These are phyloP conservation scores for Cladophialophora bantiana DNA, from an alignment of 2,329 filamentous ascomycete species.

Conservation along the genomic window DNA sequence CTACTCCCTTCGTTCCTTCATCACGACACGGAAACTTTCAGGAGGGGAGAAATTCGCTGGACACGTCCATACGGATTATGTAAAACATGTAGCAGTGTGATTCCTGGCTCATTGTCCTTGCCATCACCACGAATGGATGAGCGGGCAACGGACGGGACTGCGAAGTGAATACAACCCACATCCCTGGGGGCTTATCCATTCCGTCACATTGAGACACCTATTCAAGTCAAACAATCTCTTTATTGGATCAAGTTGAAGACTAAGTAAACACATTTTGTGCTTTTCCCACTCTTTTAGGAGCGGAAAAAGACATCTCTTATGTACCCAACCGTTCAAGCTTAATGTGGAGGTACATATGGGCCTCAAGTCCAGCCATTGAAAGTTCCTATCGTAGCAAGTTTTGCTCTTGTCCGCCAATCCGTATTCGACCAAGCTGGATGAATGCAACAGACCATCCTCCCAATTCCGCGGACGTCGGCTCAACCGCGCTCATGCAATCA, in stretches of 20 bases:
- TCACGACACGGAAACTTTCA: too few species aligned
- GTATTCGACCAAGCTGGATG: not conserved
- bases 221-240: not conserved
- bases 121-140: not conserved
- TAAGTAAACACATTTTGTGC: slow-evolving; percentile 14
- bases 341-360: slow-evolving; percentile 15
- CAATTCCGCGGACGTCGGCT: not conserved
- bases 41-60: too few species aligned
- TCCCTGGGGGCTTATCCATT: not conserved
- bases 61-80: too few species aligned
- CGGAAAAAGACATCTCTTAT: slow-evolving; percentile 7
- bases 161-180: not conserved
- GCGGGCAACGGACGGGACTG: not conserved
- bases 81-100: too few species aligned
- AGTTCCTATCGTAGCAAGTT: not conserved
- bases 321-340: slow-evolving; percentile 21
- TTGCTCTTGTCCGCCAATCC: slow-evolving; percentile 1
- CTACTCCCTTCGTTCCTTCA: too few species aligned
- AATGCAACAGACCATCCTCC: not conserved
- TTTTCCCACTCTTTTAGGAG: slow-evolving; percentile 12
- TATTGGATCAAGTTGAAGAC: slow-evolving; percentile 19
- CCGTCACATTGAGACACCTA: not conserved
- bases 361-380: slow-evolving; percentile 6
- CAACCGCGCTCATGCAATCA: slow-evolving; percentile 6
- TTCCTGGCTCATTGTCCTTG: not conserved